Evolutionary conservation across 2,329 filamentous ascomycete species (phyloP).

Genomic region (Pochonia chlamydosporia): DNA sequence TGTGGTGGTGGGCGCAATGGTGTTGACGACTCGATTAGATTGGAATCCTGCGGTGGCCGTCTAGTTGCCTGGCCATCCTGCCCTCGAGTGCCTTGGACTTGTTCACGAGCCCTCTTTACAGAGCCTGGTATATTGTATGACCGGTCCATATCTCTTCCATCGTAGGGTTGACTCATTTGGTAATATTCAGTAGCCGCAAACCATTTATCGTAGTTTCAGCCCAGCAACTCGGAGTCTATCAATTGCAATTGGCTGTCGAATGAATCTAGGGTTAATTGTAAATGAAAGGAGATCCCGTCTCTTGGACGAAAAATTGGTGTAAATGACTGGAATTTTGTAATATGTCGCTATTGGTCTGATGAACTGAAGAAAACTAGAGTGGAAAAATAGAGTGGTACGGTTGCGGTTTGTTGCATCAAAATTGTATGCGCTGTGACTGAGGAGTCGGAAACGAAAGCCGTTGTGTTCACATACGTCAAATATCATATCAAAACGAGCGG

Average conservation of each 20-base stretch:
- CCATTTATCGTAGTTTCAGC: neutral
- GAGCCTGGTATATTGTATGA: slow-evolving; percentile 38
- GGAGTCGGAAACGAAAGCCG: neutral
- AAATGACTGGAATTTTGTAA: slow-evolving; percentile 1
- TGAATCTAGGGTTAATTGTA: slow-evolving; percentile 10
- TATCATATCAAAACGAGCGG: slow-evolving; percentile 2
- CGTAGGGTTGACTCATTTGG: slow-evolving; percentile 50
- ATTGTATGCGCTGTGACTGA: neutral
- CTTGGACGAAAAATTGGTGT: neutral
- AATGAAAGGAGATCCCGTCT: neutral
- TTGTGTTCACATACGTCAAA: slow-evolving; percentile 2
- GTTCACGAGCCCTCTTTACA: slow-evolving; percentile 49
- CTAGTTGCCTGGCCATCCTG: slow-evolving; percentile 16
- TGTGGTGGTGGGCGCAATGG: slow-evolving; percentile 2
- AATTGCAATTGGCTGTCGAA: neutral
- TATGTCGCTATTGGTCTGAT: slow-evolving; percentile 2
- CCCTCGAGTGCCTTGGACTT: slow-evolving; percentile 35
- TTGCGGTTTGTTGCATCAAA: slow-evolving; percentile 10
- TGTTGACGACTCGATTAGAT: neutral
- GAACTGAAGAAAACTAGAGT: slow-evolving; percentile 7
- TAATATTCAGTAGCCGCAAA: slow-evolving; percentile 1
- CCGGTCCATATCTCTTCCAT: slow-evolving; percentile 49
- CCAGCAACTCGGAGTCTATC: neutral
- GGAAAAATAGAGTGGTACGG: too few species aligned
- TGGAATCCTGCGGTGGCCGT: slow-evolving; percentile 14